These are phyloP conservation scores for Sonneratia alba DNA, from an alignment of 345 rosid species.

Conservation along the genomic window DNA sequence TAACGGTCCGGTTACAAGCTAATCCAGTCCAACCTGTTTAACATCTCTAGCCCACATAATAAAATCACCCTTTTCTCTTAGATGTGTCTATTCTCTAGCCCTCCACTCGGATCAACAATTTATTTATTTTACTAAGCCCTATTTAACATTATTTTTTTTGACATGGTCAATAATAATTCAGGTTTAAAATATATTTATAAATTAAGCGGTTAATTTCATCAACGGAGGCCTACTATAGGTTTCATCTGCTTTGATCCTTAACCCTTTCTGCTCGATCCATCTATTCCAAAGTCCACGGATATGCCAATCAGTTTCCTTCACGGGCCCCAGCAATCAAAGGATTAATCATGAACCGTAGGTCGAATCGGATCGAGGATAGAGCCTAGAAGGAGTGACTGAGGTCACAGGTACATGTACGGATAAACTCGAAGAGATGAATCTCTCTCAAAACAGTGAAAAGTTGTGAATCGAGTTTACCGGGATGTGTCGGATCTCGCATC, in stretches of 20 bases:
- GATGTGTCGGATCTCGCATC: neutral
- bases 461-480: neutral
- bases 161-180: too few species aligned
- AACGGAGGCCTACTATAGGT: too few species aligned
- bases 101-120: neutral
- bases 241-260: too few species aligned
- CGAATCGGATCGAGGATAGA: neutral
- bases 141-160: too few species aligned
- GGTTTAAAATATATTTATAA: too few species aligned
- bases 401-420: neutral
- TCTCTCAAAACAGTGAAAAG: neutral
- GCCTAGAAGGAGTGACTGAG: neutral
- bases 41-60: neutral
- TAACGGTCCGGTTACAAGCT: too few species aligned
- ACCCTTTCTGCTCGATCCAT: neutral
- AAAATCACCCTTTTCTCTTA: neutral
- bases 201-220: too few species aligned
- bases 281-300: neutral
- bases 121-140: too few species aligned
- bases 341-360: neutral
- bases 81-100: neutral
- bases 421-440: neutral
- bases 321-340: neutral
- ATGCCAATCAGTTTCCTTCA: neutral
- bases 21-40: too few species aligned